phyloP scores from a whole-genome alignment of 164 flowering plant species.

The Cinnamomum micranthum region DNA sequence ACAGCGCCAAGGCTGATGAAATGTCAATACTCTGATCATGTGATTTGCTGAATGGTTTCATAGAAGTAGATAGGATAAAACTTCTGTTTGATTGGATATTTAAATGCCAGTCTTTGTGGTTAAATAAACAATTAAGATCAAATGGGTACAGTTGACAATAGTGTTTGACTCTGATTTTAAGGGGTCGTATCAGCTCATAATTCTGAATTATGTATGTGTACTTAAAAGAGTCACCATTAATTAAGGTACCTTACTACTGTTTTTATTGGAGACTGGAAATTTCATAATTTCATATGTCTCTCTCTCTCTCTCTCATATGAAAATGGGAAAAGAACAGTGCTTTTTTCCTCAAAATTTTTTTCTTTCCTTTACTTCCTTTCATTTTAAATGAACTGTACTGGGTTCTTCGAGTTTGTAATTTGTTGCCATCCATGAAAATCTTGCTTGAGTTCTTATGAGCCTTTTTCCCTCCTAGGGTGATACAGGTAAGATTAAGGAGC shows the following conservation, averaged over 20 bases:
- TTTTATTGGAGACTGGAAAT: background rate
- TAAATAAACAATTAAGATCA: background rate
- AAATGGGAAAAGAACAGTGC: background rate
- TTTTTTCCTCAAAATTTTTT: background rate
- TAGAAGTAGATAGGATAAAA: background rate
- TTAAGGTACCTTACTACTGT: background rate
- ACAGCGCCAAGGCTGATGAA: background rate
- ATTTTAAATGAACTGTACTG: background rate
- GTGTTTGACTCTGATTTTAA: background rate
- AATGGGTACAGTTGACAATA: background rate
- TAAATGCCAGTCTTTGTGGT: background rate
- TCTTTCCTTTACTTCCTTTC: background rate
- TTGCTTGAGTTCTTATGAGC: background rate
- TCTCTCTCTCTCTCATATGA: background rate
- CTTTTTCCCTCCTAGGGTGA: background rate
- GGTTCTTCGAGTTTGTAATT: background rate
- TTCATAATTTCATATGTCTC: background rate
- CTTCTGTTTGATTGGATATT: background rate
- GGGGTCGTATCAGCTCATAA: background rate
- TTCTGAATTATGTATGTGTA: background rate
- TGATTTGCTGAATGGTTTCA: background rate
- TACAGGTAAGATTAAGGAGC: slow-evolving; percentile 8
- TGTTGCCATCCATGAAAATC: background rate
- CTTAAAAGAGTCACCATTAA: background rate
- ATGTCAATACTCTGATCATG: background rate